A percentile compares a stretch with the other conserved stretches of the same genome.
phyloP scores from a whole-genome alignment of 2,329 filamentous ascomycete species.

The Laburnicola sp. region DNA sequence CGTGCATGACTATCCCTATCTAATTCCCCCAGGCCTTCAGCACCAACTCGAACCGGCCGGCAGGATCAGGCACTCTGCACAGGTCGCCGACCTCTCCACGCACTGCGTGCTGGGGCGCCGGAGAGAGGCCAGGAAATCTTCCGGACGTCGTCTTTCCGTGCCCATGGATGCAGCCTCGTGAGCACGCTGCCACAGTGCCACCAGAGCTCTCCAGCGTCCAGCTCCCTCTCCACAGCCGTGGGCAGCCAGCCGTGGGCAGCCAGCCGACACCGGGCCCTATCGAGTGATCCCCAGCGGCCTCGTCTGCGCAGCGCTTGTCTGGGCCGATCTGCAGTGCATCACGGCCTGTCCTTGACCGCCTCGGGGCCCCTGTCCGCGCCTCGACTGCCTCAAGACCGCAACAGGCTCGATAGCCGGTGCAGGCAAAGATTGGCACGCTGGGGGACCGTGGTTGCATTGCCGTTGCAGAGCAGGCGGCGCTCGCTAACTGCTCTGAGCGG shows the following conservation, averaged over 20 bases:
- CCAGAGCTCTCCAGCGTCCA: too few species aligned
- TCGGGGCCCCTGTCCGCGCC: slow-evolving; percentile 28
- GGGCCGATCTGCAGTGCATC: slow-evolving; percentile 48
- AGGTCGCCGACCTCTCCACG: slow-evolving; percentile 17
- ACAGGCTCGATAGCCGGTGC: slow-evolving; percentile 45
- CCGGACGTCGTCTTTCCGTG: slow-evolving; percentile 4
- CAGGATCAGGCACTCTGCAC: slow-evolving; percentile 6
- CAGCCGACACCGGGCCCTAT: too few species aligned
- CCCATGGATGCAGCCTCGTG: neutral
- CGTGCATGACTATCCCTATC: slow-evolving; percentile 23
- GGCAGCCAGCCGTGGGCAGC: slow-evolving; percentile 10
- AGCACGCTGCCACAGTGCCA: too few species aligned
- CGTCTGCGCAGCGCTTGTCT: slow-evolving; percentile 12
- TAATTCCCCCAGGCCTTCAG: slow-evolving; percentile 9
- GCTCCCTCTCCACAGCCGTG: neutral
- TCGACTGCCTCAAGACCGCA: slow-evolving; percentile 30
- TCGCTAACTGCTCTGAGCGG: slow-evolving; percentile 35
- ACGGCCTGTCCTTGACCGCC: slow-evolving; percentile 43
- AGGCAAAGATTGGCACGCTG: slow-evolving; percentile 43
- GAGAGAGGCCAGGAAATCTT: slow-evolving; percentile 2
- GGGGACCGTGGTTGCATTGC: slow-evolving; percentile 45
- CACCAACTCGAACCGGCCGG: slow-evolving; percentile 12
- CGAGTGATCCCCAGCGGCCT: slow-evolving; percentile 23
- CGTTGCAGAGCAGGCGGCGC: slow-evolving; percentile 43
- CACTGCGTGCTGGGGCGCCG: slow-evolving; percentile 3